Conservation (phyloP, 345 rosid genomes). For the Physaria fendleri region DNA sequence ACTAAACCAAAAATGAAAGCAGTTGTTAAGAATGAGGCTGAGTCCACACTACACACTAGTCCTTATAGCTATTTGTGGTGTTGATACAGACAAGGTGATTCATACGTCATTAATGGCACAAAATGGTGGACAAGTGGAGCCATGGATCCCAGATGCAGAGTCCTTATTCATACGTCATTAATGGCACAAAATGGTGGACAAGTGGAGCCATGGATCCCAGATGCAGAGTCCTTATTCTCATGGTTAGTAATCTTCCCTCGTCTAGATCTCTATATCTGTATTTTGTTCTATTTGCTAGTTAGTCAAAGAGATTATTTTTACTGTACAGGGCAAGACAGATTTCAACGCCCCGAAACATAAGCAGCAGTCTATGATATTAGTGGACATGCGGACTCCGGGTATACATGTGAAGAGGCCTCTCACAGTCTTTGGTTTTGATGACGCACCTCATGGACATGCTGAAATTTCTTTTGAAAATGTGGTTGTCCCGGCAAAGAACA, state of each 20-base stretch:
- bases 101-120: conserved; percentile 73
- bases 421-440: conserved; percentile 84
- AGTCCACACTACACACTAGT: background rate
- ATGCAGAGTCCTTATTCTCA: conserved; percentile 85
- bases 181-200: conserved; percentile 98
- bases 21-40: background rate
- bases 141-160: conserved; percentile 96
- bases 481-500: conserved; percentile 70
- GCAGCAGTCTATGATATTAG: conserved; percentile 97
- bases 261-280: background rate
- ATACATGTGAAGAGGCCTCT: conserved; percentile 73
- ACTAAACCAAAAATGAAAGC: background rate
- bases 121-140: conserved; percentile 99
- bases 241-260: conserved; percentile 55
- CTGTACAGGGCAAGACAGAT: conserved; percentile 83
- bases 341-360: conserved; percentile 70
- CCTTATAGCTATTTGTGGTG: conserved; percentile 4
- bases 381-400: conserved; percentile 73
- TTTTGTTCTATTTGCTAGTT: background rate
- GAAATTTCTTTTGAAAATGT: conserved; percentile 76
- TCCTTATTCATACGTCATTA: conserved; percentile 76
- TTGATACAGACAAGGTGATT: conserved; percentile 65
- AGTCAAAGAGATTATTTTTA: background rate
- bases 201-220: conserved; percentile 99
- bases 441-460: conserved; percentile 99